Evolutionary conservation across 2,329 filamentous ascomycete species (phyloP).

Genomic region (Colletotrichum viniferum): DNA sequence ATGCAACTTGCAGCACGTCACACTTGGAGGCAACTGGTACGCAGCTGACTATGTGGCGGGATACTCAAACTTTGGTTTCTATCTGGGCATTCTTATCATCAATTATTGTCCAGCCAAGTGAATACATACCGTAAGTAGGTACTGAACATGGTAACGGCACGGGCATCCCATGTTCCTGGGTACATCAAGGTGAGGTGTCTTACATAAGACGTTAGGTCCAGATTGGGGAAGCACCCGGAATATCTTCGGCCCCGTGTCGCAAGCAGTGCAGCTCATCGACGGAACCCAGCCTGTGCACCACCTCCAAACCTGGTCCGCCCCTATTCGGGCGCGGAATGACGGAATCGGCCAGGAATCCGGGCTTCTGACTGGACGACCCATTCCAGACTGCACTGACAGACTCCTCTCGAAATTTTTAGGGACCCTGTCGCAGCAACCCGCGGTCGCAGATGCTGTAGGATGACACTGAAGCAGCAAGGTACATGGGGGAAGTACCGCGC

Average conservation of each 20-base stretch:
- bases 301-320: background rate
- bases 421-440: background rate
- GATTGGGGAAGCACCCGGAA: background rate
- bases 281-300: background rate
- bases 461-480: background rate
- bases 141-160: background rate
- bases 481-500: slow-evolving; percentile 1
- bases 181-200: background rate
- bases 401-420: slow-evolving; percentile 1
- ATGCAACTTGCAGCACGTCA: background rate
- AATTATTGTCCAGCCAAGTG: background rate
- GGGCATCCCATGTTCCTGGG: background rate
- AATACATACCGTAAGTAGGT: background rate
- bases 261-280: background rate
- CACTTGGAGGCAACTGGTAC: background rate
- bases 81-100: background rate
- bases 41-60: background rate
- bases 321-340: slow-evolving; percentile 20
- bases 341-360: slow-evolving; percentile 3
- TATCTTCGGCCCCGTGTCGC: background rate
- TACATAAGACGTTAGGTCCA: background rate
- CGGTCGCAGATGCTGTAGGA: background rate
- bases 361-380: slow-evolving; percentile 8
- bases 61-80: background rate
- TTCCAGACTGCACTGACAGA: slow-evolving; percentile 5